Base-by-base conservation (phyloP, 192 early-diverging fungal species). In the Entomortierella beljakovae region DNA sequence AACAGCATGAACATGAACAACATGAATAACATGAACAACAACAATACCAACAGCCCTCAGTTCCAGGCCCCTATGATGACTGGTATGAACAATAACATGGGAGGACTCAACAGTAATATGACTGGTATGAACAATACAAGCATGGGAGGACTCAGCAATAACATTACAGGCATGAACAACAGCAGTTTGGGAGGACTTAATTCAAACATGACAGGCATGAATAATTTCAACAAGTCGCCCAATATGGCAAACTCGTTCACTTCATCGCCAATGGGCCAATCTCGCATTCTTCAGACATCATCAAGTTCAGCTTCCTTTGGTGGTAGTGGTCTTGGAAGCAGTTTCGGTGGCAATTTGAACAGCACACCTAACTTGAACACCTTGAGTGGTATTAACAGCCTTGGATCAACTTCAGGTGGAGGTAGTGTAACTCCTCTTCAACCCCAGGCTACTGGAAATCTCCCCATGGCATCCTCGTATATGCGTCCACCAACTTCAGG, bases 381-480 rank as follows among this genome's bases (percentile, higher is more conserved):
- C 35, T 22, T 35, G 16, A 46, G 22, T 28, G 40, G 29, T 37
- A 51, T 18, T 31, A 67, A 49, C 29, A 64, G 15, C 15, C 3
- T 46, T 11, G 43, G 43, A 46, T 3, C 15, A 3, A 48, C 61
- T 22, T 32, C 51, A 15, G 38, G 50, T 34, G 26, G 48, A 40
- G 52, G 50, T 20, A 53, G 61, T 22, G 6, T 79, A 50, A 65
- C 75, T 6, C 75, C 75, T 7, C 48, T 79, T 10, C 75, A 79
- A 33, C 53, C 42, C 8, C 75, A 79, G 32, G 33, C 66, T 6
- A 79, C 75, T 48, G 75, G 75, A 13, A 38, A 79, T 20, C 60
- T 79, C 15, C 75, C 75, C 15, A 79, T 79, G 75, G 54, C 75
- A 1, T 79, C 75, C 28, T 79, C 75, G 11, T 79, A 79, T 51